Percentiles rank a stretch among this genome's conserved stretches.
phyloP scores from a whole-genome alignment of 768 basidiomycete species.

The Psilocybe cyanescens region DNA sequence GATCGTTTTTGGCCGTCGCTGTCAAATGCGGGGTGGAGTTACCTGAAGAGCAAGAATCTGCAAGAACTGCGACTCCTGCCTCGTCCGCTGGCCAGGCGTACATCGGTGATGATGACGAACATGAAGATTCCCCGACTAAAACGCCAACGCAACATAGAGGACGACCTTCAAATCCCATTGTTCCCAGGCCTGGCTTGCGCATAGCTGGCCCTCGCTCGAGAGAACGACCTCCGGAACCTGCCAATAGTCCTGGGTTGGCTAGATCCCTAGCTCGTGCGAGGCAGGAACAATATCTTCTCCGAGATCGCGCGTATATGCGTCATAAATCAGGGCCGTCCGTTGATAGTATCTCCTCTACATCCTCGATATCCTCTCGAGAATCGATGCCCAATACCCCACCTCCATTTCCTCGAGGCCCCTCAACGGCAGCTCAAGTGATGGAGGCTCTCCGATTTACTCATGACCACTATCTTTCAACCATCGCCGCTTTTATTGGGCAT shows the following conservation, averaged over 20 bases:
- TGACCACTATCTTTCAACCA: constrained; percentile 89
- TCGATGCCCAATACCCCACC: constrained; percentile 48
- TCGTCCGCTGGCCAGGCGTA: constrained; percentile 19
- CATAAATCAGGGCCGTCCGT: constrained; percentile 58
- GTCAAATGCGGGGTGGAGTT: constrained; percentile 76
- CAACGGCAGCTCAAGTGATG: constrained; percentile 68
- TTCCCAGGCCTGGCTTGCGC: constrained; percentile 22
- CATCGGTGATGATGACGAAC: constrained; percentile 24
- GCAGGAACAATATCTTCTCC: constrained; percentile 42
- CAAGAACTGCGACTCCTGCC: constrained; percentile 30
- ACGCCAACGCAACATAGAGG: constrained; percentile 39
- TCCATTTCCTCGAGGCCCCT: constrained; percentile 76
- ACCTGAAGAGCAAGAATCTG: constrained; percentile 49
- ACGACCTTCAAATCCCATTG: constrained; percentile 23
- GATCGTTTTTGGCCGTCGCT: constrained; percentile 77
- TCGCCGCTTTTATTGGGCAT: constrained; percentile 97
- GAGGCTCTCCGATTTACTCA: constrained; percentile 83
- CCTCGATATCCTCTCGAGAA: constrained; percentile 69
- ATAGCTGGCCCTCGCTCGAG: constrained; percentile 28
- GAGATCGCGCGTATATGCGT: constrained; percentile 36
- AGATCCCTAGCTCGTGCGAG: constrained; percentile 30
- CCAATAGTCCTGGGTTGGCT: constrained; percentile 16
- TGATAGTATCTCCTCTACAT: constrained; percentile 75
- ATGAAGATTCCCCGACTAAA: constrained; percentile 32
- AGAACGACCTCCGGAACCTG: constrained; percentile 20